Conservation (phyloP, 495 filamentous ascomycete genomes). For the Lentithecium fluviatile region DNA sequence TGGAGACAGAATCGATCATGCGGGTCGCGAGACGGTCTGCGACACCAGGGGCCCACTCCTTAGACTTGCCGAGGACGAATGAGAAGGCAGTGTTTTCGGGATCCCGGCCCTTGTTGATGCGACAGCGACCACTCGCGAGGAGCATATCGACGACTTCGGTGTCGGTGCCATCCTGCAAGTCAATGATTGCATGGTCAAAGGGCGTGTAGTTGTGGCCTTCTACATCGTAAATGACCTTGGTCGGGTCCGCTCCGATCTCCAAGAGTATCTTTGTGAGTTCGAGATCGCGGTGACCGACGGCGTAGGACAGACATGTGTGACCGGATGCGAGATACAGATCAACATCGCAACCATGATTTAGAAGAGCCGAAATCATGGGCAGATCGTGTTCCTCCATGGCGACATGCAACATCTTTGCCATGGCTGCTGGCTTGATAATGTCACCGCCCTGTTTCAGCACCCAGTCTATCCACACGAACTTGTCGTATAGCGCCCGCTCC, state of each 20-base stretch:
- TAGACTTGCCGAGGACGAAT: constrained; percentile 4
- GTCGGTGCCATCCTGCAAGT: constrained; percentile 19
- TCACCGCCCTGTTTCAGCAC: constrained; percentile 17
- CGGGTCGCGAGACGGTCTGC: constrained; percentile 12
- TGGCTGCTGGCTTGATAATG: constrained; percentile 5
- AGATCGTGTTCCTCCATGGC: constrained; percentile 21
- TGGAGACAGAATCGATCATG: constrained; percentile 14
- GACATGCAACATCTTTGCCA: constrained; percentile 16
- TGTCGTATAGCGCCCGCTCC: background rate
- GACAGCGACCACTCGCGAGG: constrained; percentile 9
- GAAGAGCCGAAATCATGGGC: constrained; percentile 1
- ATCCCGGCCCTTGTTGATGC: constrained; percentile 20
- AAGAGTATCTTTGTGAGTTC: constrained; percentile 13
- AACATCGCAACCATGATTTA: constrained; percentile 14
- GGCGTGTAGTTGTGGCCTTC: background rate
- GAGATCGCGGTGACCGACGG: constrained; percentile 15
- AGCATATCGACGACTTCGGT: constrained; percentile 18
- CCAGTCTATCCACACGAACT: constrained; percentile 18
- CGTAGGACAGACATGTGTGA: constrained; percentile 11
- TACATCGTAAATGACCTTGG: background rate
- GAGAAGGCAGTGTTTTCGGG: constrained; percentile 19
- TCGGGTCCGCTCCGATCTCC: constrained; percentile 1
- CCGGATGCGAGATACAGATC: constrained; percentile 15
- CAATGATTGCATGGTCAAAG: constrained; percentile 19
- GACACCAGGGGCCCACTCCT: background rate